Evolutionary conservation across 2,329 filamentous ascomycete species (phyloP).

Genomic region (Monilinia aucupariae): DNA sequence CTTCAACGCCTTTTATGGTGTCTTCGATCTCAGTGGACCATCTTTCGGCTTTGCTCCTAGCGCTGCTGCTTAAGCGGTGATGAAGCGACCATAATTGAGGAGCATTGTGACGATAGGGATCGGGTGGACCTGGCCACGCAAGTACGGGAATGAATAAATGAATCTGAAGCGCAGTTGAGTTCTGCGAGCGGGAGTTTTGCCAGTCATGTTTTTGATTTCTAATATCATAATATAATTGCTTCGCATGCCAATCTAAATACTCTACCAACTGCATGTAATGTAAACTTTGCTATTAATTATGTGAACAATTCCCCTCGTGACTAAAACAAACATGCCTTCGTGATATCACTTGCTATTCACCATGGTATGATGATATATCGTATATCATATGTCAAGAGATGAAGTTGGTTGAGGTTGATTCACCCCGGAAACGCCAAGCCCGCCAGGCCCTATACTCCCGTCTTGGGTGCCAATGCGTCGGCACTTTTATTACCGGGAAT

Average conservation of each 20-base stretch:
- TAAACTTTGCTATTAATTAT: background rate
- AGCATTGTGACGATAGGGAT: background rate
- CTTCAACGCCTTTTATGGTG: constrained; percentile 33
- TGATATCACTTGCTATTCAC: background rate
- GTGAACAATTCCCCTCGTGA: background rate
- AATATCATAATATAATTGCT: background rate
- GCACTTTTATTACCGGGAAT: background rate
- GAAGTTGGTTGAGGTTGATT: background rate
- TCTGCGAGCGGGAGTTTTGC: background rate
- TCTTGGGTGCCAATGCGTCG: background rate
- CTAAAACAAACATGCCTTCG: background rate
- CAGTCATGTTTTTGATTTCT: background rate
- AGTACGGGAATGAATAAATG: background rate
- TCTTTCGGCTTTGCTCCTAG: constrained; percentile 31
- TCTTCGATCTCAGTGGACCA: constrained; percentile 29
- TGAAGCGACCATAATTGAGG: background rate
- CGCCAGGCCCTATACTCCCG: background rate
- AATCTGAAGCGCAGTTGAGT: background rate
- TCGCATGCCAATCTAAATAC: background rate
- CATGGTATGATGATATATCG: background rate
- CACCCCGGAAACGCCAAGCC: background rate
- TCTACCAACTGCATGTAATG: background rate
- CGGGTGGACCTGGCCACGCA: background rate
- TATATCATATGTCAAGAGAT: background rate
- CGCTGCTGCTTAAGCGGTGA: background rate